A percentile compares a stretch with the other conserved stretches of the same genome.
phyloP scores from a whole-genome alignment of 2,329 filamentous ascomycete genomes.

The Phyllosticta citrichinensis region DNA sequence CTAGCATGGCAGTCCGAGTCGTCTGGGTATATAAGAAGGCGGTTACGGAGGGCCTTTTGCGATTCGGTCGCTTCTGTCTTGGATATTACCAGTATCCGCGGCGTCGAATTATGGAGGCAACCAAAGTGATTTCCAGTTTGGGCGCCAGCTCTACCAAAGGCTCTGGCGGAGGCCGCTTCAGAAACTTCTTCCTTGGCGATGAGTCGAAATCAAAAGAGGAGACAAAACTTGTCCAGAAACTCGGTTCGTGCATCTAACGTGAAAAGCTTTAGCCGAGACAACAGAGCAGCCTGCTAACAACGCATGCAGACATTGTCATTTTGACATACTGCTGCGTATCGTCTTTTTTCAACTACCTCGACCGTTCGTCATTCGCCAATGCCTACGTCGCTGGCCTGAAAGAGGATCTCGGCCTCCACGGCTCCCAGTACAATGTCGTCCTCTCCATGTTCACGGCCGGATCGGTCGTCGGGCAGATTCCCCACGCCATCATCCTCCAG shows the following conservation, averaged over 20 bases:
- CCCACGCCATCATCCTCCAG: slow-evolving; percentile 21
- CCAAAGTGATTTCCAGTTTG: background rate
- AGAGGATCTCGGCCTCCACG: slow-evolving; percentile 17
- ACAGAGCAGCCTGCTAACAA: background rate
- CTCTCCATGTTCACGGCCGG: slow-evolving; percentile 21
- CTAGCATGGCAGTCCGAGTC: background rate
- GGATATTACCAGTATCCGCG: background rate
- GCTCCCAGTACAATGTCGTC: slow-evolving; percentile 22
- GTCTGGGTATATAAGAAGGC: background rate
- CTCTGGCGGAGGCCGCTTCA: background rate
- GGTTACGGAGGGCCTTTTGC: background rate
- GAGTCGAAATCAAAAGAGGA: slow-evolving; percentile 15
- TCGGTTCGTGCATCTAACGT: slow-evolving; percentile 19
- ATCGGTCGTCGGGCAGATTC: slow-evolving; percentile 20
- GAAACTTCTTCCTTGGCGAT: background rate
- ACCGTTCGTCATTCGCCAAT: slow-evolving; percentile 21
- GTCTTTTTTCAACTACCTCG: slow-evolving; percentile 25
- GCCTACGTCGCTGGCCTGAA: slow-evolving; percentile 22
- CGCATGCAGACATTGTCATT: background rate
- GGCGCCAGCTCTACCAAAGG: background rate
- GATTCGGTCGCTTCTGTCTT: background rate
- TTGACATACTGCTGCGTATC: slow-evolving; percentile 22
- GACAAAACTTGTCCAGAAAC: slow-evolving; percentile 19
- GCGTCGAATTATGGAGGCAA: background rate
- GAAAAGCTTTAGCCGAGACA: background rate